Evolutionary conservation across 2,329 filamentous ascomycete genomes (phyloP).

Genomic region (Epichloe bromicola): DNA sequence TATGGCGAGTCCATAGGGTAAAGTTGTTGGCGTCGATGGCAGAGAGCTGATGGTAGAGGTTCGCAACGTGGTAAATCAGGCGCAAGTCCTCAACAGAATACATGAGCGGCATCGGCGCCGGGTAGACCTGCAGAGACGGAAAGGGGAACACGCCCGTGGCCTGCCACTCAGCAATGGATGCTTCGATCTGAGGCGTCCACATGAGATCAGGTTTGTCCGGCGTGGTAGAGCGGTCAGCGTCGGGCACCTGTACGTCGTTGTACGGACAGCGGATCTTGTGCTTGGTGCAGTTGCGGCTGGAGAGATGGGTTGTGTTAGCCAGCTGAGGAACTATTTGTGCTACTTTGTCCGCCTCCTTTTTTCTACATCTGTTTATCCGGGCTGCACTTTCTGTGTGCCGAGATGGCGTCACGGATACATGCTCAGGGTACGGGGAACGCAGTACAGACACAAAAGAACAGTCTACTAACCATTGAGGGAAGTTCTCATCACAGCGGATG

Average conservation of each 20-base stretch:
- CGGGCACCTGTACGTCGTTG: constrained; percentile 64
- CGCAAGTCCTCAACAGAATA: constrained; percentile 70
- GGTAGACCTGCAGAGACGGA: constrained; percentile 64
- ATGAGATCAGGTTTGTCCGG: constrained; percentile 59
- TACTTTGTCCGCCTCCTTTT: not conserved
- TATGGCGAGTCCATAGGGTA: constrained; percentile 84
- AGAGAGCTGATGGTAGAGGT: constrained; percentile 72
- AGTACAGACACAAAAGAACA: not conserved
- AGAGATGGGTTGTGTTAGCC: constrained; percentile 10
- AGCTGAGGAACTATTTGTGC: not conserved
- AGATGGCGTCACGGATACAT: constrained; percentile 1
- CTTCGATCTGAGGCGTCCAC: constrained; percentile 78
- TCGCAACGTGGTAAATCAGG: constrained; percentile 80
- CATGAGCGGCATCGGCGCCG: constrained; percentile 57
- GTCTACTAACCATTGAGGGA: constrained; percentile 75
- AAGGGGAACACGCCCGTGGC: constrained; percentile 77
- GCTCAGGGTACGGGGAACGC: not conserved
- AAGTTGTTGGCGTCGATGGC: constrained; percentile 67
- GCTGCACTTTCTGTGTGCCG: not conserved
- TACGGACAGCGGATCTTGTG: constrained; percentile 98
- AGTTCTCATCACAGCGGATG: constrained; percentile 94
- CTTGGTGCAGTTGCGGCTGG: constrained; percentile 93
- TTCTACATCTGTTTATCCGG: not conserved
- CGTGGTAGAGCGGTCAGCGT: constrained; percentile 46
- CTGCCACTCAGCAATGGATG: constrained; percentile 70